phyloP scores from a whole-genome alignment of 2,329 filamentous ascomycete genomes.

The Fusarium xyrophilum region DNA sequence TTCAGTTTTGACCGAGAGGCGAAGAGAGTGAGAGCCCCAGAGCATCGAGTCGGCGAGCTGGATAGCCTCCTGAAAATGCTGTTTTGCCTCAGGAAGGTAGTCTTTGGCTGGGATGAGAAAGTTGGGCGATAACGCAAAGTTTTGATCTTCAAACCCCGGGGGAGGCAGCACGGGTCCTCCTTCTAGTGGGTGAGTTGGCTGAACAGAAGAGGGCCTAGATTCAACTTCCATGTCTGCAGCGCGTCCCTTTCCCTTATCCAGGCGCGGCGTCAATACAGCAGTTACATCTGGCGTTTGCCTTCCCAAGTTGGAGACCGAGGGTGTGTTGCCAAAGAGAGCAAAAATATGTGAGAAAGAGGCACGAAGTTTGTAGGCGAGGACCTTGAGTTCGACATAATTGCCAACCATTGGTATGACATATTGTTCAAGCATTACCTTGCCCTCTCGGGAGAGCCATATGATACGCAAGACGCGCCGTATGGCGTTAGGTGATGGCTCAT shows the following conservation, averaged over 20 bases:
- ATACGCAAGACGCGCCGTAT: constrained; percentile 87
- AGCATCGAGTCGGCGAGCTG: constrained; percentile 76
- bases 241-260: constrained; percentile 58
- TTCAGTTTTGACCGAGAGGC: constrained; percentile 89
- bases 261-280: constrained; percentile 46
- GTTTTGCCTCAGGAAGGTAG: constrained; percentile 82
- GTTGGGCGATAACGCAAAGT: constrained; percentile 60
- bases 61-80: constrained; percentile 81
- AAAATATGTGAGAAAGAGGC: constrained; percentile 98
- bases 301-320: constrained; percentile 71
- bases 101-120: constrained; percentile 82
- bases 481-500: constrained; percentile 77
- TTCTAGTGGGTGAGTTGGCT: constrained; percentile 59
- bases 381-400: constrained; percentile 81
- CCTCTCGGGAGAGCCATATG: constrained; percentile 93
- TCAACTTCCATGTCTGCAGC: constrained; percentile 53
- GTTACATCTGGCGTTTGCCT: constrained; percentile 58
- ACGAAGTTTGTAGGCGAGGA: constrained; percentile 87
- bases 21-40: constrained; percentile 87
- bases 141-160: constrained; percentile 58
- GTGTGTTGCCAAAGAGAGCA: constrained; percentile 93
- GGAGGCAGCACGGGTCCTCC: constrained; percentile 65
- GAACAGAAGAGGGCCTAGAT: constrained; percentile 54
- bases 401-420: constrained; percentile 86
- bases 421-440: constrained; percentile 83